Evolutionary conservation across 129 eudicot species (phyloP).

Genomic region (Centella asiatica): DNA sequence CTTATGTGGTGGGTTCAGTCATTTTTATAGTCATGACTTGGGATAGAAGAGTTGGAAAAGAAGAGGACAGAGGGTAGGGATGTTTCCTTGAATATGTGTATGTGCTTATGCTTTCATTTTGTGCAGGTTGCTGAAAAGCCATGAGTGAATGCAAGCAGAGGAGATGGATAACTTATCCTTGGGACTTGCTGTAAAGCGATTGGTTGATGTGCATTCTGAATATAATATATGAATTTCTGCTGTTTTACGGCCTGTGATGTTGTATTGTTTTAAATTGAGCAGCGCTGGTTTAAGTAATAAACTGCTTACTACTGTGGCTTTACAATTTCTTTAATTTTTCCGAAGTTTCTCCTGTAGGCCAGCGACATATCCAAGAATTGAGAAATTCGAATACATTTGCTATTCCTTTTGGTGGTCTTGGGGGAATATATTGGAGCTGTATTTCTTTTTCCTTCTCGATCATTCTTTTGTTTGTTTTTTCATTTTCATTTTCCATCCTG

Average conservation of each 20-base stretch:
- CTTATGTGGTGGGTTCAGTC: no score
- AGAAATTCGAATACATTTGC: no score
- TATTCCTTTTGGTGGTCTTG: not conserved
- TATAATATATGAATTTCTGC: not conserved
- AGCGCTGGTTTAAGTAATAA: not conserved
- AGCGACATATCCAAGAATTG: no score
- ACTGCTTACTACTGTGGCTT: not conserved
- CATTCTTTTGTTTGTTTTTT: no score
- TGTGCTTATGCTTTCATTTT: not conserved
- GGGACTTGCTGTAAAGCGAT: not conserved
- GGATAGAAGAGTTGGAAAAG: not conserved
- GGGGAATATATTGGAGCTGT: no score
- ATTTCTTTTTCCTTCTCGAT: no score
- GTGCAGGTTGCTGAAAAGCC: conserved; percentile 16
- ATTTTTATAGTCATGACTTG: no score
- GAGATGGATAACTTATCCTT: not conserved
- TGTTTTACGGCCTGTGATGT: not conserved
- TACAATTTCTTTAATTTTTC: no score
- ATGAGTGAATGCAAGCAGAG: not conserved
- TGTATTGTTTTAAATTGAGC: not conserved
- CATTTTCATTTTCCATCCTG: no score
- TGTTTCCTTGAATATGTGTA: not conserved
- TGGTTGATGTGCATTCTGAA: conserved; percentile 1
- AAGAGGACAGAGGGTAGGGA: not conserved
- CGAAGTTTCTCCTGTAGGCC: no score